Base-by-base conservation (phyloP, 2,329 filamentous ascomycete species). In the Lachnum nothofagi region DNA sequence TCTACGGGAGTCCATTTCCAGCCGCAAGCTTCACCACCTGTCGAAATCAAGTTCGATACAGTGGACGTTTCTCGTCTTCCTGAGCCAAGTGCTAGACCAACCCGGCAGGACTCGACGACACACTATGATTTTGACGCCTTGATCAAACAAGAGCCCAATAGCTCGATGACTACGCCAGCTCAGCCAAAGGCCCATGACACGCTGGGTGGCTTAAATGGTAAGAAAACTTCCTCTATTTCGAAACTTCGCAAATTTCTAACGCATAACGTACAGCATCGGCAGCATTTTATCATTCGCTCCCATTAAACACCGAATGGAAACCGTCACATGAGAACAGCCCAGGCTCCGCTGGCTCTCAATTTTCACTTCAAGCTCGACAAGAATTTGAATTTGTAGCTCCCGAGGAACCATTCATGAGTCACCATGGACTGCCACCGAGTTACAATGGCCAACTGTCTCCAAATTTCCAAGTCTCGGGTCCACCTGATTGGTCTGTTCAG, bases 111-210 rank as follows among this genome's bases (percentile, higher is more conserved):
- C 16, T 35, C 46, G 31, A 44, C 47, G n/a, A 46, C 49, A 42
- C 57, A 62, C 19, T 61, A 61, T 49, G 56, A 60, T 33, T 61
- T 61, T 29, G 39, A 61, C 31, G 53, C 57, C 39, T 46, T 60
- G 6, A 42, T 53, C 37, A 56, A 52, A 25, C 44, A 54, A 56
- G 46, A 35, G 6, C 20, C 33, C 23, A 42, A 42, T 7, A 44
- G 50, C n/a, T 14, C 20, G 22, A 20, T 38, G 9, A 34, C 29
- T 17, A 23, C 25, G 31, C 37, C 48, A 9, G 34, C 52, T 8
- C 51, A 48, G 37, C 41, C 19, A 19, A 44, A 31, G 37, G 44
- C 46, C 17, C 24, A 46, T 25, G 48, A 51, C 20, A 54, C 54
- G 57, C 47, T 51, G 27, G 46, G 46, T 40, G 48, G 46, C 10